Base-by-base conservation (phyloP, 2,329 filamentous ascomycete genomes). In the Fusarium pseudocircinatum region DNA sequence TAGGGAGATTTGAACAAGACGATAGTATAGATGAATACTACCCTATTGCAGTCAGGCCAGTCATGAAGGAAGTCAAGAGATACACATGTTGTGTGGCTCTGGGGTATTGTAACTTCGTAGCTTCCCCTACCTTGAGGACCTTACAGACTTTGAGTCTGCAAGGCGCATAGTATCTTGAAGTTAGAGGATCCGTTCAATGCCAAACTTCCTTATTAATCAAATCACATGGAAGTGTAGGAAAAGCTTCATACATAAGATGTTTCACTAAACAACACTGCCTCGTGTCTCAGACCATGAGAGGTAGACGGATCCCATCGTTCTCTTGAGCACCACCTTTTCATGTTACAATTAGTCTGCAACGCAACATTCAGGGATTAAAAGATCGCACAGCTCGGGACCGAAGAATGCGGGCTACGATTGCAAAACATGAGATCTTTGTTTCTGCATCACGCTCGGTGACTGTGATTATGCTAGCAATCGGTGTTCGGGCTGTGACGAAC, bases 181-280 rank as follows among this genome's bases (percentile, higher is more conserved):
- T 28, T 16, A 34, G 28, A 32, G 24, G 15, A 61, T 26, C 40
- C 8, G 28, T 43, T 26, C 18, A 22, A 34, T 30, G 30, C 18
- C 30, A 20, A 28, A 40, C 34, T 39, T 36, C 14, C n/a, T 14
- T 26, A 30, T 15, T 26, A 26, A n/a, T 22, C 7, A 15, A 20
- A 26, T 32, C 37, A 36, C 28, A 40, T 47, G 13, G 22, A 26
- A 68, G 36, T 44, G 53, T 4, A 39, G 28, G 16, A 39, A 30
- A 34, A 34, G 28, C 61, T 30, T 52, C 53, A 46, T 34, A 67
- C 63, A 52, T 69, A 26, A 30, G 47, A 50, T 40, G 63, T 64
- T 66, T 60, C 69, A 60, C 57, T 56, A 57, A 61, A 20, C 22
- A 62, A 67, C 65, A 67, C 65, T 47, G 65, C 63, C 64, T 67